Base-by-base conservation (phyloP, 768 basidiomycete genomes). In the Phanerochaete carnosa region DNA sequence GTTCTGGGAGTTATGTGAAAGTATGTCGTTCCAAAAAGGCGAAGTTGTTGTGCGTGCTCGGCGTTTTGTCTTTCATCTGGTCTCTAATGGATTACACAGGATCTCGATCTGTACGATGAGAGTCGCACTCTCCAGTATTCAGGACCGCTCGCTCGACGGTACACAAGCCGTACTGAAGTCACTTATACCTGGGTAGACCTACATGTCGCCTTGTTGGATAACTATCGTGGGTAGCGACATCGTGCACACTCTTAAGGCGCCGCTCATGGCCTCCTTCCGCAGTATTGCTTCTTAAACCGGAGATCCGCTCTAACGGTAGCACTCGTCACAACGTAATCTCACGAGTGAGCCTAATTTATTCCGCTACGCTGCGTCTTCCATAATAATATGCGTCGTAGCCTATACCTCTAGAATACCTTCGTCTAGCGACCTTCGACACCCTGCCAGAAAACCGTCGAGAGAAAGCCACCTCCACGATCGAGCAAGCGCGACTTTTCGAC, bases 1-100 rank as follows among this genome's bases (percentile, higher is more conserved):
- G 69, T 87, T 93, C 61, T 92, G 89, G 88, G 85, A 78, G 55
- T 75, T 95, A 2, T 86, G 85, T 64, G 92, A 95, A 74, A 87
- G 82, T 65, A 70, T 96, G 52, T 73, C 84, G 13, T 92, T 85
- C 67, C 85, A 85, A 67, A 86, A 81, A 63, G 93, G 90, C 26
- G 93, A 95, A 71, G 85, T 95, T 19, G 86, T 94, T 37, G 93
- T 92, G 68, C 61, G 86, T 74, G 3, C 25, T n/a, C 23, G 30
- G 32, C 47, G 45, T 23, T 9, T 33, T 7, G 45, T 23, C 35
- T 19, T 3, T 55, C 8, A 25, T 45, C 46, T 47, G 9, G 35
- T 63, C 19, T 43, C 60, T 55, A 65, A 11, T 52, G 23, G 25
- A 52, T 25, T 35, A 26, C 25, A 28, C 62, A 95, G 93, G 92